Evolutionary conservation across 306 rosid species (phyloP).

Genomic region (Dalbergia oliveri): DNA sequence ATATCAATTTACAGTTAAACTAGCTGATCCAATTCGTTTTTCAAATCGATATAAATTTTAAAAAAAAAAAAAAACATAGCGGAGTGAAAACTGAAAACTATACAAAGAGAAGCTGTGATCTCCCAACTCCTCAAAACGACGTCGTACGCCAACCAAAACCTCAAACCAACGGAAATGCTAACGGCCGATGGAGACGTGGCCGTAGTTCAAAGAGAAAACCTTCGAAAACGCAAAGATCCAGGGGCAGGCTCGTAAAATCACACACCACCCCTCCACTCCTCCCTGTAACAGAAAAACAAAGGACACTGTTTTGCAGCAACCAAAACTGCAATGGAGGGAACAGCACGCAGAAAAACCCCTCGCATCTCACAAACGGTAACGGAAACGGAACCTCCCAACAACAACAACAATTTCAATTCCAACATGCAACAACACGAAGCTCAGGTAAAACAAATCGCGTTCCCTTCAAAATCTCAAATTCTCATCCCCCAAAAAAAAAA

Average conservation of each 20-base stretch:
- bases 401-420: not conserved
- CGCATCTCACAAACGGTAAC: constrained; percentile 16
- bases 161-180: not conserved
- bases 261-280: not conserved
- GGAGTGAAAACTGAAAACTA: not conserved
- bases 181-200: not conserved
- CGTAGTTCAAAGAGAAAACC: not conserved
- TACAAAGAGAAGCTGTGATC: not conserved
- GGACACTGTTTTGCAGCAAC: not conserved
- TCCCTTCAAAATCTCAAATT: constrained; percentile 23
- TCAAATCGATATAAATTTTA: too few species aligned
- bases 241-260: constrained; percentile 44
- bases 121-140: constrained; percentile 25
- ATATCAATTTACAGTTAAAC: too few species aligned
- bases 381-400: not conserved
- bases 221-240: not conserved
- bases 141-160: not conserved
- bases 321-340: constrained; percentile 19
- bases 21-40: too few species aligned
- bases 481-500: not conserved
- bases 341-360: not conserved
- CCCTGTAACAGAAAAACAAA: constrained; percentile 36
- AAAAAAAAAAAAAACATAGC: not conserved
- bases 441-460: constrained; percentile 43
- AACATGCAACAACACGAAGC: constrained; percentile 59